Base-by-base conservation (phyloP, 2,329 filamentous ascomycete species). In the Aspergillus awamori region DNA sequence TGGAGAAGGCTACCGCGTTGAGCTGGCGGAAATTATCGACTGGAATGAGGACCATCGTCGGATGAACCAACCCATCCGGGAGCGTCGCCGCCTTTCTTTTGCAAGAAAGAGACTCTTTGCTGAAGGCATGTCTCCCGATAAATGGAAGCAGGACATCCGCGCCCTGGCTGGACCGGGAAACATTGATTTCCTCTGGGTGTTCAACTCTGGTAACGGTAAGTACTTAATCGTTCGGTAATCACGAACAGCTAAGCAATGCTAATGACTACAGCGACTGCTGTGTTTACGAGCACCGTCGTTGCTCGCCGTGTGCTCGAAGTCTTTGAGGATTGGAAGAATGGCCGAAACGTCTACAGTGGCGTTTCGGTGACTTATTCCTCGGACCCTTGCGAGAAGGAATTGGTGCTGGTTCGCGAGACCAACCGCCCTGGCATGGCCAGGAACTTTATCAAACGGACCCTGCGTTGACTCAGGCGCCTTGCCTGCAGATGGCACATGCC, bases 191-290 rank as follows among this genome's bases (percentile, higher is more conserved):
- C 66, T 77, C 15, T 79, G 76, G 74, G 69, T 77, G 5, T 79
- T 78, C 63, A 80, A 80, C 58, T 71, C 72, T 58, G 77, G 77
- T 7, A 80, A 80, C 57, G 77, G 77, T 79, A 68, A 68, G 76
- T 68, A 8, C 4, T 15, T 1, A 20, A 15, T 15, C 13, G 4
- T 10, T 17, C 30, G n/a, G 15, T 4, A 10, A 20, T 10, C 26
- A 10, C 49, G 22, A 26, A 10, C n/a, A n/a, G 8, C 4, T 17
- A 15, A 20, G 20, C 17, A 20, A n/a, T 20, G 48, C 69, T 71
- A 57, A 72, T 39, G 5, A 36, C 4, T 30, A 36, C 49, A 78
- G 76, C 76, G 15, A 79, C 76, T 43, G 74, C 72, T 6, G 72
- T 77, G 41, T 78, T 79, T 66, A 74, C 75, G 57, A 74, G 69